These are phyloP conservation scores for Syncephalastrum contaminatum DNA, from an alignment of 371 early-diverging fungal genomes.

Conservation along the genomic window DNA sequence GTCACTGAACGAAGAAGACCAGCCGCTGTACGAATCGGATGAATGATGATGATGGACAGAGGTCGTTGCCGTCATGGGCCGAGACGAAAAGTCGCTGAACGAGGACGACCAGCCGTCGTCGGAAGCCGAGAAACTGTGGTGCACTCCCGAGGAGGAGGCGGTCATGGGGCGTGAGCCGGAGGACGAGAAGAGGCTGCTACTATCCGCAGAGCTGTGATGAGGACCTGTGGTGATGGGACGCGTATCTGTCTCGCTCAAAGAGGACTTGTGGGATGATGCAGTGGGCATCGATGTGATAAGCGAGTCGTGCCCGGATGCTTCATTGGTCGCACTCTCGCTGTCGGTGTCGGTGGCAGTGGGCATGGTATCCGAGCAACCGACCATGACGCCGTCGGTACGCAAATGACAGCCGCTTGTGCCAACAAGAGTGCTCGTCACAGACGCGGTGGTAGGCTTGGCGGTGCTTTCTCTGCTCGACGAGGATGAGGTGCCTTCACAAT, in stretches of 20 bases:
- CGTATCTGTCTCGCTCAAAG: slow-evolving; percentile 5
- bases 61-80: too few species aligned
- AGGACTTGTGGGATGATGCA: neutral
- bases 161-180: too few species aligned
- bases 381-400: slow-evolving; percentile 1
- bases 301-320: neutral
- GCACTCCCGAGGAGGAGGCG: too few species aligned
- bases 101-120: slow-evolving; percentile 8
- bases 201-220: neutral
- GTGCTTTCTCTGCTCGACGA: too few species aligned
- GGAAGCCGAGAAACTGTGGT: neutral
- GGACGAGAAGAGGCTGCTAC: too few species aligned
- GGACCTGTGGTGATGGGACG: neutral
- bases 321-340: too few species aligned
- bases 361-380: slow-evolving; percentile 4
- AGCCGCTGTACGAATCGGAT: neutral
- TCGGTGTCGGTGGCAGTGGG: neutral
- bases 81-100: neutral
- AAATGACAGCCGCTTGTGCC: neutral
- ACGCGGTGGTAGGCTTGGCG: slow-evolving; percentile 4
- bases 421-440: slow-evolving; percentile 3
- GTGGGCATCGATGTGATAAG: neutral
- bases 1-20: slow-evolving; percentile 6
- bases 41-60: too few species aligned
- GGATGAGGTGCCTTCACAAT: too few species aligned